Evolutionary conservation across 179 eudicot genomes (phyloP), one percentile per base, ranked within the genome.

Genomic region (Carnegiea gigantea): DNA sequence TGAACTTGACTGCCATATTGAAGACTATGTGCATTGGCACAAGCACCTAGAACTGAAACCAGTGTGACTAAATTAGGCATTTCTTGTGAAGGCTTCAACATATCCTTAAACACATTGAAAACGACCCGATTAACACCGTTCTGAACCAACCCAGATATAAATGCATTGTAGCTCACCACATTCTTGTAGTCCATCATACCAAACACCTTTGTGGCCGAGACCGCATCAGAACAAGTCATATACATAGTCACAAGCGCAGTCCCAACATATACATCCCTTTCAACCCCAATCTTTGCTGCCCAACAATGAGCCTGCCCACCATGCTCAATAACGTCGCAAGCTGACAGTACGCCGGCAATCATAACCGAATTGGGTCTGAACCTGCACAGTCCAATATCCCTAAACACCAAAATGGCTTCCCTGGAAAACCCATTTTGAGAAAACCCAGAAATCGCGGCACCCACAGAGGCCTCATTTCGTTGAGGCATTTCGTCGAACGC

Each of bases 281-380:
- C 97, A 78, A 93, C 92, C 24, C 97, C 97, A 75, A 92, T 88
- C 91, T 95, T 95, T 36, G 86, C 81, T 0, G 90, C 97, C 92
- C 90, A 91, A 75, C 93, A 92, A 76, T 95, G 98, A 36, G 89
- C 83, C 76, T 91, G 93, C 80, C 70, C 59, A 26, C 98, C 96
- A 85, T 82, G 75, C 54, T 75, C 85, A 30, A 88, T 84, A 77
- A 70, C 87, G 48, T 44, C 86, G 87, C 92, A 90, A 74, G 79
- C 91, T 40, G 95, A 86, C 81, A 95, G 67, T 78, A 88, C 88
- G 85, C 90, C 81, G 21, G 98, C 96, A 67, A 95, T 81, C 84
- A 87, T 88, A 75, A 87, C 91, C 54, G 97, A 91, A 82, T 86
- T 90, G n/a, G 91, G 88, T 82, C 89, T 89, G 26, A 88, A 77